phyloP scores from a whole-genome alignment of 1,139 yeast species.

The Saccharomyces hybrid region DNA sequence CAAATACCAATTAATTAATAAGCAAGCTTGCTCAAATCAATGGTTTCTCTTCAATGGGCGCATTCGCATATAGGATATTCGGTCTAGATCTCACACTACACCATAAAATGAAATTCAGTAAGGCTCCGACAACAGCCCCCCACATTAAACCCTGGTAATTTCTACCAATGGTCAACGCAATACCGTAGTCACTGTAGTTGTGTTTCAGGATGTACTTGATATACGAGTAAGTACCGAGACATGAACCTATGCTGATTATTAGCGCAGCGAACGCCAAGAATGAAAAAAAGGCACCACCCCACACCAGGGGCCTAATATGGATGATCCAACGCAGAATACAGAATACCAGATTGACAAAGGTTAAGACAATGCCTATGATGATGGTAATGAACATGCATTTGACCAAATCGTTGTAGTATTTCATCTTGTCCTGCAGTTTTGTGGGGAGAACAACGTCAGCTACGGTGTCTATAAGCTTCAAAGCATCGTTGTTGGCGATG shows the following conservation, averaged over 20 bases:
- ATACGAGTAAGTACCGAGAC: constrained; percentile 24
- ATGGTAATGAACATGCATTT: constrained; percentile 27
- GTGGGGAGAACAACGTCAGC: constrained; percentile 21
- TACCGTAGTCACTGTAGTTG: constrained; percentile 22
- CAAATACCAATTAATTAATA: constrained; percentile 2
- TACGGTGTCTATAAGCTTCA: constrained; percentile 15
- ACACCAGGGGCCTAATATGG: constrained; percentile 18
- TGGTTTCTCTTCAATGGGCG: constrained; percentile 21
- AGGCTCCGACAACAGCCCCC: constrained; percentile 25
- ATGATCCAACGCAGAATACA: constrained; percentile 22
- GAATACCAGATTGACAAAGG: constrained; percentile 18
- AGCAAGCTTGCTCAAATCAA: constrained; percentile 7
- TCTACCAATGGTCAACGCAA: constrained; percentile 20
- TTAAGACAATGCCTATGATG: constrained; percentile 22
- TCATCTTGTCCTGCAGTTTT: constrained; percentile 18
- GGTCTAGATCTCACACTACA: constrained; percentile 17
- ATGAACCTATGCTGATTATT: constrained; percentile 24
- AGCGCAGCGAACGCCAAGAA: constrained; percentile 18
- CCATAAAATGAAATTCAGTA: constrained; percentile 22
- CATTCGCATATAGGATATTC: constrained; percentile 9
- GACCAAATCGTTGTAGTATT: constrained; percentile 21
- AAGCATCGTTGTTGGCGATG: constrained; percentile 18
- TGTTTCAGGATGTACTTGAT: constrained; percentile 18
- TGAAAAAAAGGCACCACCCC: constrained; percentile 21
- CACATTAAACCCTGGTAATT: constrained; percentile 22